phyloP scores from a whole-genome alignment of 1,139 yeast species.

The Yamadazyma sp. region DNA sequence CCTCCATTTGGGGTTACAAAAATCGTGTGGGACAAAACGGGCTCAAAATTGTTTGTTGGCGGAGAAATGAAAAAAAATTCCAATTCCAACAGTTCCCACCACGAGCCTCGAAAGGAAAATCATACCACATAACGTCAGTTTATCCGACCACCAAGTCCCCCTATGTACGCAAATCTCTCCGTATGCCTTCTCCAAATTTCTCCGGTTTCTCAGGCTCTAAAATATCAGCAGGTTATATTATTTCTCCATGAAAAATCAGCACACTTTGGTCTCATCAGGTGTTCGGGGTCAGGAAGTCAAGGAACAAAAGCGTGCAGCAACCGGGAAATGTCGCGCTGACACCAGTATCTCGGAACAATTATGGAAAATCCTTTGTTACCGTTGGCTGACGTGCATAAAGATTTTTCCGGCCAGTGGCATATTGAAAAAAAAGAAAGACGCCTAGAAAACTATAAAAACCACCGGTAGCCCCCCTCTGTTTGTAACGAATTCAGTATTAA shows the following conservation, averaged over 20 bases:
- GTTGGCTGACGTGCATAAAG: constrained; percentile 1
- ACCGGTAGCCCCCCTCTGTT: not conserved
- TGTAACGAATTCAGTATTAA: not conserved
- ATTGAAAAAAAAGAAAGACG: not conserved
- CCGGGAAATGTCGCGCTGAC: not conserved
- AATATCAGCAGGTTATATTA: not conserved
- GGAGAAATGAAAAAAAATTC: not conserved
- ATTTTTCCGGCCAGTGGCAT: constrained; percentile 2
- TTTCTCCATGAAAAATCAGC: not conserved
- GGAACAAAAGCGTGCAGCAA: not conserved
- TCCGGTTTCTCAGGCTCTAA: not conserved
- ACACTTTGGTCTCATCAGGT: not conserved
- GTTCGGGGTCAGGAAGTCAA: not conserved
- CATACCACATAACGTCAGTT: too few relatives aligned
- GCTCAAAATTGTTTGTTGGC: not conserved
- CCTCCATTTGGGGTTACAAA: not conserved
- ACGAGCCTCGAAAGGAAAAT: too few relatives aligned
- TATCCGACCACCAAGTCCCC: too few relatives aligned
- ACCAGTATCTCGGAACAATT: not conserved
- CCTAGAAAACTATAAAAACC: not conserved
- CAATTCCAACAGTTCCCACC: not conserved
- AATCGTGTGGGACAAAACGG: not conserved
- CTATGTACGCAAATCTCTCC: too few relatives aligned
- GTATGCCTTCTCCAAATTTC: too few relatives aligned
- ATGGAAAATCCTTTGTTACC: not conserved